These are phyloP conservation scores for Microcyclospora pomicola DNA, from an alignment of 2,329 filamentous ascomycete genomes.

Conservation along the genomic window DNA sequence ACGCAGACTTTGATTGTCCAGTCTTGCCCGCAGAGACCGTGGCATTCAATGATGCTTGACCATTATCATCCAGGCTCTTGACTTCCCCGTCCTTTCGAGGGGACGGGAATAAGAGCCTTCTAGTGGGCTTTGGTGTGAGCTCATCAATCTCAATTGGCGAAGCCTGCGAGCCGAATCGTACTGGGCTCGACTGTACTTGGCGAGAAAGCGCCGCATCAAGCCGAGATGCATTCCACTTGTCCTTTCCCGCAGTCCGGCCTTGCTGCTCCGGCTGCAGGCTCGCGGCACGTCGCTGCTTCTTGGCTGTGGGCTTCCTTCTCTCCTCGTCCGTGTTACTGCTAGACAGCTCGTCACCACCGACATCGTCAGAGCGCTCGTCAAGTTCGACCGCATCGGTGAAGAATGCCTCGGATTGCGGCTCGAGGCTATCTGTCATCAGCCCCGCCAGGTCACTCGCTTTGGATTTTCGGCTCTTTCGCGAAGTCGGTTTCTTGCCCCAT, in stretches of 20 bases:
- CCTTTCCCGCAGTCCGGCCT: conserved; percentile 14
- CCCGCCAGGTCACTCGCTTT: conserved; percentile 6
- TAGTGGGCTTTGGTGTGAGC: conserved; percentile 47
- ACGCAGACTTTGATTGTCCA: conserved; percentile 11
- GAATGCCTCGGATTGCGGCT: conserved; percentile 20
- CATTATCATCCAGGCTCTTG: conserved; percentile 45
- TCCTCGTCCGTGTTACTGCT: neutral
- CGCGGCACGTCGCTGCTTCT: conserved; percentile 29
- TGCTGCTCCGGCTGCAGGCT: conserved; percentile 30
- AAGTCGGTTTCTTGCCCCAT: conserved; percentile 46
- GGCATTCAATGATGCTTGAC: conserved; percentile 5
- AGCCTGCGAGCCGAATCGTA: conserved; percentile 33
- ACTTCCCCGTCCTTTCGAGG: conserved; percentile 51
- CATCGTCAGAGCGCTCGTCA: conserved; percentile 10
- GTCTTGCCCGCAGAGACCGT: conserved; percentile 2
- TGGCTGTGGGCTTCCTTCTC: conserved; percentile 17
- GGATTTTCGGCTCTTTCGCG: conserved; percentile 16
- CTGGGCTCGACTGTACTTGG: conserved; percentile 49
- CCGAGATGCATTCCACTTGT: conserved; percentile 18
- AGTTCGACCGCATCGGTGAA: conserved; percentile 17
- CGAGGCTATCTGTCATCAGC: conserved; percentile 15
- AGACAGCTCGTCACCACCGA: neutral
- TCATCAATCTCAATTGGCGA: conserved; percentile 35
- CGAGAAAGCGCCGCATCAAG: conserved; percentile 31
- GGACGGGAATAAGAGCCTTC: conserved; percentile 63